A percentile compares a stretch with the other conserved stretches of the same genome.
These are phyloP conservation scores for Ascocoryne sarcoides DNA, from an alignment of 2,329 filamentous ascomycete species.

Conservation along the genomic window DNA sequence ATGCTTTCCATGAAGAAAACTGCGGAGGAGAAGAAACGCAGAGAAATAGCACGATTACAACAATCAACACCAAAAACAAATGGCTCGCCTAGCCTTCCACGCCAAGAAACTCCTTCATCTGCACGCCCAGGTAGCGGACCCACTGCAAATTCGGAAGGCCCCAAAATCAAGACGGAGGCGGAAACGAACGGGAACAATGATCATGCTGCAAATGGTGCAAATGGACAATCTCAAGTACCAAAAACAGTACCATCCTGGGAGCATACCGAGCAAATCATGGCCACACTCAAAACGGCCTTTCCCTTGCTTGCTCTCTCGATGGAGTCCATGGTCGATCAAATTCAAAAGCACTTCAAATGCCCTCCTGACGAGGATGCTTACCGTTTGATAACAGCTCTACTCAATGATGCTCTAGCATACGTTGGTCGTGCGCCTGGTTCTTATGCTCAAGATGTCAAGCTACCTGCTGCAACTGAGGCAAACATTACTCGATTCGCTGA, in stretches of 20 bases:
- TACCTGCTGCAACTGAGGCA: constrained; percentile 81
- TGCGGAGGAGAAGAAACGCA: constrained; percentile 68
- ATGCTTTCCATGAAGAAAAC: constrained; percentile 87
- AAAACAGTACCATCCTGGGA: constrained; percentile 82
- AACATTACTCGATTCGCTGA: constrained; percentile 97
- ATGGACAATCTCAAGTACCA: constrained; percentile 36
- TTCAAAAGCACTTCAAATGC: constrained; percentile 98
- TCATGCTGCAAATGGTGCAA: constrained; percentile 28
- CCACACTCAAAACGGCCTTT: constrained; percentile 92
- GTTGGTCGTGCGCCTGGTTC: constrained; percentile 79
- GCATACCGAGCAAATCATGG: constrained; percentile 90
- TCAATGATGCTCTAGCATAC: constrained; percentile 92
- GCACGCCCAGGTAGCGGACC: constrained; percentile 29
- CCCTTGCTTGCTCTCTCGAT: constrained; percentile 91
- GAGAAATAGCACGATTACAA: constrained; percentile 35
- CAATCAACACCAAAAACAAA: constrained; percentile 24
- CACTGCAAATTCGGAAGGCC: constrained; percentile 35
- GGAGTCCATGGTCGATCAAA: constrained; percentile 99
- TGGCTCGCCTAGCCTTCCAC: constrained; percentile 24
- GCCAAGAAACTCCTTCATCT: constrained; percentile 20
- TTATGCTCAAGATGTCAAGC: constrained; percentile 84
- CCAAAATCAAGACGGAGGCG: constrained; percentile 24
- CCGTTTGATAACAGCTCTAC: constrained; percentile 87
- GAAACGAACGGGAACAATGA: constrained; percentile 30
- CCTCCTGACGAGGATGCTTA: constrained; percentile 97